phyloP scores from a whole-genome alignment of 306 rosid species.

The Malus asiatica region DNA sequence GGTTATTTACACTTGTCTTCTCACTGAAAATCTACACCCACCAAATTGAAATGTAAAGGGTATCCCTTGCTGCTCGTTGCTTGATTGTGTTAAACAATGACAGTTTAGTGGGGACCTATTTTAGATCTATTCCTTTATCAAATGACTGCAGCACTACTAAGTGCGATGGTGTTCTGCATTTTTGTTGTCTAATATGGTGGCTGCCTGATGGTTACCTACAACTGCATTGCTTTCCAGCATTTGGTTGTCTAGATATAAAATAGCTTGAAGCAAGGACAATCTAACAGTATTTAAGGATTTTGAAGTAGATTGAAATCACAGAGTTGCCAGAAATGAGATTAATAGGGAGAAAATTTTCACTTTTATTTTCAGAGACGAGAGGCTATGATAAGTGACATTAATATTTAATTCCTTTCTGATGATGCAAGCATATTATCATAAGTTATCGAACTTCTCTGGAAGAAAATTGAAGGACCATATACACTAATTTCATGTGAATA shows the following conservation, averaged over 20 bases:
- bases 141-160: neutral
- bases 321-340: neutral
- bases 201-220: neutral
- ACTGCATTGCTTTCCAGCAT: neutral
- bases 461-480: neutral
- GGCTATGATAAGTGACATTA: neutral
- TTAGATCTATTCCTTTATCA: neutral
- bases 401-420: neutral
- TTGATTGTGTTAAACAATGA: neutral
- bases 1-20: neutral
- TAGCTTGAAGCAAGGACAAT: neutral
- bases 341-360: neutral
- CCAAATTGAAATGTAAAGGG: neutral
- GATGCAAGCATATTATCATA: neutral
- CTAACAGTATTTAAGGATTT: neutral
- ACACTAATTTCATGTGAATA: no score
- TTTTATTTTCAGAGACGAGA: neutral
- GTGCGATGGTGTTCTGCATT: neutral
- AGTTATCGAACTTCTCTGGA: neutral
- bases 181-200: neutral
- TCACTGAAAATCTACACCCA: neutral
- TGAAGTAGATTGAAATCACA: neutral
- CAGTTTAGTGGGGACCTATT: neutral
- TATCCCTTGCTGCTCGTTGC: neutral
- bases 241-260: neutral